phyloP scores from a whole-genome alignment of 306 rosid genomes.

The Argentina anserina region DNA sequence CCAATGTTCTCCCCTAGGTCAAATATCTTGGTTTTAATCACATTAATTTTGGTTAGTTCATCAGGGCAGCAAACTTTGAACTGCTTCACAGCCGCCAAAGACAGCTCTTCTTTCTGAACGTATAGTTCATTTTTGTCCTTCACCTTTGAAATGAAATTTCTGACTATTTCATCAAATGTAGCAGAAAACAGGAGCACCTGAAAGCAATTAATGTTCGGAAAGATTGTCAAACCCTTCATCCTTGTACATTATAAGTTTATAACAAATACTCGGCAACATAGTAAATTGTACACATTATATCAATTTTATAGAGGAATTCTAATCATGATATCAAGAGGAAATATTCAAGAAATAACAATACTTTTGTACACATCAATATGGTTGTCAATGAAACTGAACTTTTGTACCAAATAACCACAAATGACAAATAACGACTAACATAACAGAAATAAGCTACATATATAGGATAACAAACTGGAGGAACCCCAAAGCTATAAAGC shows the following conservation, averaged over 20 bases:
- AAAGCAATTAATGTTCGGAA: not conserved
- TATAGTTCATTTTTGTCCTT: constrained; percentile 50
- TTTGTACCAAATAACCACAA: not conserved
- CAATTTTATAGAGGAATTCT: not conserved
- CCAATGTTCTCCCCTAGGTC: constrained; percentile 70
- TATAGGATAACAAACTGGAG: no score
- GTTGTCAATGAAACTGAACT: not conserved
- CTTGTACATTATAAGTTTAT: not conserved
- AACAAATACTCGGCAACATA: not conserved
- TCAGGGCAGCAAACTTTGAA: constrained; percentile 53
- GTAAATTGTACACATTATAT: not conserved
- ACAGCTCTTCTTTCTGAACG: constrained; percentile 64
- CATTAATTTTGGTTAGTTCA: constrained; percentile 47
- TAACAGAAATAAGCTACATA: no score
- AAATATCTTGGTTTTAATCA: constrained; percentile 51
- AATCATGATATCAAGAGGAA: not conserved
- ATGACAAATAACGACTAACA: not conserved
- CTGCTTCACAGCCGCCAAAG: constrained; percentile 64
- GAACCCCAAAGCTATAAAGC: no score
- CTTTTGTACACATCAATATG: not conserved
- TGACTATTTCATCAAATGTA: constrained; percentile 62
- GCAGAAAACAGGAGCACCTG: constrained; percentile 74
- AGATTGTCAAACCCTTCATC: not conserved
- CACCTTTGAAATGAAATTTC: constrained; percentile 48
- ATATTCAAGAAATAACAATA: not conserved